Evolutionary conservation across 768 basidiomycete species (phyloP).

Genomic region (Suillus americanus): DNA sequence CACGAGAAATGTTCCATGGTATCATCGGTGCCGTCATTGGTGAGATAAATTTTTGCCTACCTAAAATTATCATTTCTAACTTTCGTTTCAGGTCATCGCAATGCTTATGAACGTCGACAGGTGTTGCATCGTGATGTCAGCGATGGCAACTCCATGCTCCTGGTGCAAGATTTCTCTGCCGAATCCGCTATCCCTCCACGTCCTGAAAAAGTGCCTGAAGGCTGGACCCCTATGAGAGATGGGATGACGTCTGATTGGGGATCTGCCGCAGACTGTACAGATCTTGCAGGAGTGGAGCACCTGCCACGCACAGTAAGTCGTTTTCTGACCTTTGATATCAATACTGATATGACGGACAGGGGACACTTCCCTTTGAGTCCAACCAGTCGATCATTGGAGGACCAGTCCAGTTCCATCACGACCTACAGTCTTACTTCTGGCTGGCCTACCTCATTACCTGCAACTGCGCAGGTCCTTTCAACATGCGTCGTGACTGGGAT

Average conservation of each 20-base stretch:
- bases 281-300: not conserved
- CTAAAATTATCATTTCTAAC: not conserved
- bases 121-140: not conserved
- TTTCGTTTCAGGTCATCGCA: not conserved
- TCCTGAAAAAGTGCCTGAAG: not conserved
- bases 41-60: not conserved
- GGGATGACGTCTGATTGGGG: not conserved
- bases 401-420: not conserved
- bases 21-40: not conserved
- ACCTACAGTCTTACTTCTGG: not conserved
- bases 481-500: not conserved
- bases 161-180: not conserved
- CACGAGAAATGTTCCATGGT: not conserved
- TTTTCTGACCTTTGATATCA: not conserved
- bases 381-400: not conserved
- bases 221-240: not conserved
- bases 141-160: not conserved
- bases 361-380: not conserved
- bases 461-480: not conserved
- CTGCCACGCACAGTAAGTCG: not conserved
- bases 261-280: not conserved
- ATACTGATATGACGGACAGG: not conserved
- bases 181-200: not conserved
- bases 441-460: constrained; percentile 1
- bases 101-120: not conserved